A percentile compares a stretch with the other conserved stretches of the same genome.
These are phyloP conservation scores for Apophysomyces ossiformis DNA, from an alignment of 371 early-diverging fungal species.

Conservation along the genomic window DNA sequence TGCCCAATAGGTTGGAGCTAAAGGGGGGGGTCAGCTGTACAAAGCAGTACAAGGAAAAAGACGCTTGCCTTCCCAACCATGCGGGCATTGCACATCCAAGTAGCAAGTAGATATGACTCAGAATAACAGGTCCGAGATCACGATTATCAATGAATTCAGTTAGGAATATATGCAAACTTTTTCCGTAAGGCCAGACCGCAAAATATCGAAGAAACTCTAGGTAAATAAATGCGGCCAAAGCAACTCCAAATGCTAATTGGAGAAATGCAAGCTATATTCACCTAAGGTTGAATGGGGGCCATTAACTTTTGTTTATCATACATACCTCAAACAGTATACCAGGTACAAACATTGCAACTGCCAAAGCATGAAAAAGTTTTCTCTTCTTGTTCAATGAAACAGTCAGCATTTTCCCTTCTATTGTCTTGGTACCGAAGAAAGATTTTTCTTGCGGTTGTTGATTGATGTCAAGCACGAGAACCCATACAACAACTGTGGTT, in stretches of 20 bases:
- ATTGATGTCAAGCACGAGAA: slow-evolving; percentile 49
- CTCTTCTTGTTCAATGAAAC: slow-evolving; percentile 69
- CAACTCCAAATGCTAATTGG: slow-evolving; percentile 83
- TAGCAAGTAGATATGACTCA: slow-evolving; percentile 88
- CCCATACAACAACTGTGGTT: slow-evolving; percentile 63
- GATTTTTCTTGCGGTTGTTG: slow-evolving; percentile 28
- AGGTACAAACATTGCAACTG: slow-evolving; percentile 86
- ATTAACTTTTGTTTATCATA: background rate
- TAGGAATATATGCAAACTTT: slow-evolving; percentile 73
- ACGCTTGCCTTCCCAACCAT: slow-evolving; percentile 74
- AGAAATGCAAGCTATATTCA: slow-evolving; percentile 67
- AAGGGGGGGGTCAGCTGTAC: background rate
- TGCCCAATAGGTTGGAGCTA: slow-evolving; percentile 55
- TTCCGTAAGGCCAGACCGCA: slow-evolving; percentile 73
- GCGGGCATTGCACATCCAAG: slow-evolving; percentile 91
- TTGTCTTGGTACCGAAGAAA: slow-evolving; percentile 17
- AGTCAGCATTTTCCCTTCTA: slow-evolving; percentile 44
- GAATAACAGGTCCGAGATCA: slow-evolving; percentile 81
- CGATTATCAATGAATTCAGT: slow-evolving; percentile 80
- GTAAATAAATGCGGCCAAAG: slow-evolving; percentile 71
- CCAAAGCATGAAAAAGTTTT: slow-evolving; percentile 88
- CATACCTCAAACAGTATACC: slow-evolving; percentile 77
- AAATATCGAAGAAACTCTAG: slow-evolving; percentile 83
- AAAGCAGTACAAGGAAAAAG: no score
- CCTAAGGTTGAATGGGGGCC: background rate